A percentile compares a stretch with the other conserved stretches of the same genome.
Conservation (phyloP, 352 stramenopile genomes). For the Globisporangium ultimum region DNA sequence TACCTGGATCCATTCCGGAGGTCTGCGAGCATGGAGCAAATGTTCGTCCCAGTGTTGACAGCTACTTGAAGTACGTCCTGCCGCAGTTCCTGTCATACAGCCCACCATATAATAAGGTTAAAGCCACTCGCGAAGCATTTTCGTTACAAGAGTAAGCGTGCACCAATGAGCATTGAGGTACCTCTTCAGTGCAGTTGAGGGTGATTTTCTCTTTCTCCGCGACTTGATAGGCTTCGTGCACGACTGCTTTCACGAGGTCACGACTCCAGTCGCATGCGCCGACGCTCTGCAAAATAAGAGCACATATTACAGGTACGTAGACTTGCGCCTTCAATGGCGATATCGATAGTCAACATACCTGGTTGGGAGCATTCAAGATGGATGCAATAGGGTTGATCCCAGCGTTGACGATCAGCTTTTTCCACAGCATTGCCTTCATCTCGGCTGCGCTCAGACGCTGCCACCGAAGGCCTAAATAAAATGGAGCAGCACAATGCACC, state of each 20-base stretch:
- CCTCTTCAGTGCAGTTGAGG: constrained; percentile 36
- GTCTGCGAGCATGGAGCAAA: constrained; percentile 78
- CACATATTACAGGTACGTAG: not conserved
- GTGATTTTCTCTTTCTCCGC: constrained; percentile 40
- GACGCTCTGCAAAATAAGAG: constrained; percentile 26
- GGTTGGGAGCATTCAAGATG: constrained; percentile 54
- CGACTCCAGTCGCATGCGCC: constrained; percentile 39
- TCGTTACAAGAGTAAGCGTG: constrained; percentile 4
- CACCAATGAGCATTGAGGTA: not conserved
- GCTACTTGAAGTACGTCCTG: constrained; percentile 52
- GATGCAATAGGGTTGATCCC: constrained; percentile 74
- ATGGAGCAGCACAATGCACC: too few relatives aligned
- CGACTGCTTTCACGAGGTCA: constrained; percentile 41
- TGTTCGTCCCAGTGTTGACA: constrained; percentile 46
- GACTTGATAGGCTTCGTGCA: constrained; percentile 53
- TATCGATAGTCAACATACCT: constrained; percentile 17
- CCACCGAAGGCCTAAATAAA: constrained; percentile 38
- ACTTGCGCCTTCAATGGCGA: not conserved
- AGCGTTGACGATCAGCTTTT: constrained; percentile 80
- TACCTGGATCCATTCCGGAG: constrained; percentile 56
- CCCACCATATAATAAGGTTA: not conserved
- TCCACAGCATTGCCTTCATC: constrained; percentile 70
- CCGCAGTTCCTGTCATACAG: constrained; percentile 53
- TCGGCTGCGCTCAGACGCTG: constrained; percentile 31
- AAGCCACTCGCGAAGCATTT: not conserved